Percentiles rank a stretch among this genome's conserved stretches.
phyloP scores from a whole-genome alignment of 345 rosid genomes.

The Eucalyptus sp. region DNA sequence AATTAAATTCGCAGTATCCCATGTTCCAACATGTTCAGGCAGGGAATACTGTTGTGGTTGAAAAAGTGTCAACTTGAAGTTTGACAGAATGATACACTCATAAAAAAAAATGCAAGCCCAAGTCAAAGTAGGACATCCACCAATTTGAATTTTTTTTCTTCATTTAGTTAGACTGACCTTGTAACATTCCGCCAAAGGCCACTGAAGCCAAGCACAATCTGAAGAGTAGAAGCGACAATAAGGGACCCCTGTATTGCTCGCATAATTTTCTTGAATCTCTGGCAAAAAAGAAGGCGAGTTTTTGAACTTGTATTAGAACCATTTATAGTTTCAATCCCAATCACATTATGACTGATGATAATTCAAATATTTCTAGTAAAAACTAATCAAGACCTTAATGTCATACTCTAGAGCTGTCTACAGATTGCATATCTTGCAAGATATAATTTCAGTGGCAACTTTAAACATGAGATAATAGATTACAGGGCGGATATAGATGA shows the following conservation, averaged over 20 bases:
- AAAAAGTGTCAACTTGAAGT: background rate
- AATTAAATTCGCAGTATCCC: background rate
- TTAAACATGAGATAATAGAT: background rate
- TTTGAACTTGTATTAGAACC: background rate
- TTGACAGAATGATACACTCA: background rate
- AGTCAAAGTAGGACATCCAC: background rate
- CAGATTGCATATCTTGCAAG: background rate
- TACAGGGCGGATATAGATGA: background rate
- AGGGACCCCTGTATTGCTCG: constrained; percentile 98
- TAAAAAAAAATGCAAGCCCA: background rate
- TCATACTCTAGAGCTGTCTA: background rate
- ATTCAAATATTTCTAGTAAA: background rate
- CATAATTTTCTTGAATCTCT: constrained; percentile 38
- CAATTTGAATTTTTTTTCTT: background rate
- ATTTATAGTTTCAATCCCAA: background rate
- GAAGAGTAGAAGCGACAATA: constrained; percentile 90
- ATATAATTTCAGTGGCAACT: background rate
- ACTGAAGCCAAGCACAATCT: constrained; percentile 96
- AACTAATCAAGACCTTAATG: background rate
- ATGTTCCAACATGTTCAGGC: background rate
- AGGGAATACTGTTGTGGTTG: background rate
- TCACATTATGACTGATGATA: background rate
- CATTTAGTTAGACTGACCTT: constrained; percentile 33
- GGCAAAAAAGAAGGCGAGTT: background rate
- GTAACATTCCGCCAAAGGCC: constrained; percentile 97